Evolutionary conservation across 2,329 filamentous ascomycete species (phyloP), one percentile per base, ranked within the genome.

Genomic region (Alternaria alternata): DNA sequence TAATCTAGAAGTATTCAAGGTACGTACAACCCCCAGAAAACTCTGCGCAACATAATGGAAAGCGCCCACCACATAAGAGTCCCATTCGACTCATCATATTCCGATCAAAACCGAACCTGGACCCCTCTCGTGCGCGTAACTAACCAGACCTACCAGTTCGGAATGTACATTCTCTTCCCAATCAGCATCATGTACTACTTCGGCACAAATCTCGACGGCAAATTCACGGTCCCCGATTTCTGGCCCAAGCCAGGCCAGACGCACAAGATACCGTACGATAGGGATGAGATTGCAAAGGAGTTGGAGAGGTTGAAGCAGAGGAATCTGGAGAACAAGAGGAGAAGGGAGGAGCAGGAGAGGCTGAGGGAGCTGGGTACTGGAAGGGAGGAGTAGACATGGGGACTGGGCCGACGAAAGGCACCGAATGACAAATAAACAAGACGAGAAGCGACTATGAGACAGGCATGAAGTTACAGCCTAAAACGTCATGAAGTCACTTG

Each of bases 181-280:
- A 98, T 99, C 74, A 93, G 92, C 72, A 94, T 95, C 85, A 99
- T 99, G 95, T 98, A 96, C 86, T 99, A 99, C 84, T 99, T 98
- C 80, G 95, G 95, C 77, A 97, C 94, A 57, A 99, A 99, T 80
- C 92, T 99, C 76, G 95, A 99, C 81, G 87, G 90, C 68, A 70
- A 66, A 47, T 99, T 99, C 84, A 83, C 87, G 48, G 92, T 98
- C 1, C 89, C 91, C 22, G 91, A 91, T 59, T 99, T 99, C 85
- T 99, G 95, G 95, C 95, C 95, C 28, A 92, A 89, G 73, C 84
- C 88, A 5, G 89, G 91, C 65, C 85, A 94, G 76, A 90, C 90
- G 61, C 90, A 95, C 80, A 87, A 86, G 73, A 86, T 95, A 46
- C 92, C 92, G 2, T 87, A 87, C 61, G 91, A 95, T 69, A 84